Evolutionary conservation across 2,329 filamentous ascomycete species (phyloP).

Genomic region (Sphaceloma murrayae): DNA sequence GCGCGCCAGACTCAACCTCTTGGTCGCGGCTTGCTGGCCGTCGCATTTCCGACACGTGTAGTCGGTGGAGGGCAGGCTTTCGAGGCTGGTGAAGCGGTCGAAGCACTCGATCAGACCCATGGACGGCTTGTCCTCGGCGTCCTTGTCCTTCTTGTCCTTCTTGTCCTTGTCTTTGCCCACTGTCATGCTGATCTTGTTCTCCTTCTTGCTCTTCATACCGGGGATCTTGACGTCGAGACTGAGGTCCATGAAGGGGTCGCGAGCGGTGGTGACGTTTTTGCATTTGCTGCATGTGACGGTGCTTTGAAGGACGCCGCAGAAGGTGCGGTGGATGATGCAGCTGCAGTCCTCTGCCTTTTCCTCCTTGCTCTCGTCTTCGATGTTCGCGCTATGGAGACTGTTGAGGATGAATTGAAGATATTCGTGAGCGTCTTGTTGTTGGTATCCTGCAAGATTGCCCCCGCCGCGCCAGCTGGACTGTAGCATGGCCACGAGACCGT

Average conservation of each 20-base stretch:
- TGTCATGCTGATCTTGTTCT: slow-evolving; percentile 40
- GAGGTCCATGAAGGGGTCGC: slow-evolving; percentile 85
- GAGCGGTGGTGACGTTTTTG: slow-evolving; percentile 67
- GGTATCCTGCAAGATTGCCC: slow-evolving; percentile 65
- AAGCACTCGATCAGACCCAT: slow-evolving; percentile 50
- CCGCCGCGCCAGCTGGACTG: slow-evolving; percentile 78
- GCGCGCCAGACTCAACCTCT: slow-evolving; percentile 74
- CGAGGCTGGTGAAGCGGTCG: slow-evolving; percentile 76
- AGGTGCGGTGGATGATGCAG: slow-evolving; percentile 89
- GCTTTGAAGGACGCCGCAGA: slow-evolving; percentile 83
- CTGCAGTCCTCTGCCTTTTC: slow-evolving; percentile 48
- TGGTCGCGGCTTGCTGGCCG: slow-evolving; percentile 63
- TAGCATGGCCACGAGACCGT: slow-evolving; percentile 80
- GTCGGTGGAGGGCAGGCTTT: slow-evolving; percentile 64
- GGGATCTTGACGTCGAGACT: slow-evolving; percentile 70
- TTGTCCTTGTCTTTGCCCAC: slow-evolving; percentile 23
- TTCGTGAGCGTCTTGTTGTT: slow-evolving; percentile 94
- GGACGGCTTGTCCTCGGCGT: slow-evolving; percentile 1
- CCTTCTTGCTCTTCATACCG: slow-evolving; percentile 46
- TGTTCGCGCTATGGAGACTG: slow-evolving; percentile 71
- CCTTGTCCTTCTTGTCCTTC: slow-evolving; percentile 20
- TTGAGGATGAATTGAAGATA: slow-evolving; percentile 95
- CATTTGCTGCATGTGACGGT: slow-evolving; percentile 88
- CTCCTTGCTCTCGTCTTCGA: slow-evolving; percentile 34
- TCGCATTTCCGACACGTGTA: slow-evolving; percentile 79